These are phyloP conservation scores for Penicillium argentinense DNA, from an alignment of 495 filamentous ascomycete species.

Conservation along the genomic window DNA sequence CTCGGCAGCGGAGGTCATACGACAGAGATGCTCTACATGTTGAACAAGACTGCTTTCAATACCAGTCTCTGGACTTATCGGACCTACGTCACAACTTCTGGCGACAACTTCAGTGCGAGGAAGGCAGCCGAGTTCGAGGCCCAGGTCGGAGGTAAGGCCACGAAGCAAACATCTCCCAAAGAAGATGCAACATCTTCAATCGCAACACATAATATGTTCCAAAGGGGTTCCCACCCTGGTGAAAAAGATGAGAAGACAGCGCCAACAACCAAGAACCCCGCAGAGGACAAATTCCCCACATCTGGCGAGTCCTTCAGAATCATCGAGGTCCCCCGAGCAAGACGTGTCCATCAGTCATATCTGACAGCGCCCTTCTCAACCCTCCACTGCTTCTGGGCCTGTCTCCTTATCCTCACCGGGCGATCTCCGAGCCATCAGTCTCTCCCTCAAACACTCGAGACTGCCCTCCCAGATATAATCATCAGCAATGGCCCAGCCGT, in stretches of 20 bases:
- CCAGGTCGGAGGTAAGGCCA: constrained; percentile 16
- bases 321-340: constrained; percentile 65
- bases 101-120: constrained; percentile 71
- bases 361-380: constrained; percentile 63
- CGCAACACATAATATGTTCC: no score
- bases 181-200: no score
- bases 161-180: no score
- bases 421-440: constrained; percentile 29
- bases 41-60: constrained; percentile 50
- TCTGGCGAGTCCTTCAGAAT: constrained; percentile 37
- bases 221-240: no score
- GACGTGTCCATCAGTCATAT: constrained; percentile 75
- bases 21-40: constrained; percentile 84
- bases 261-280: not conserved
- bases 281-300: not conserved
- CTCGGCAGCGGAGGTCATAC: constrained; percentile 95
- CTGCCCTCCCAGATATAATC: constrained; percentile 65
- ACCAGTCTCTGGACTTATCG: constrained; percentile 60
- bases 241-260: constrained; percentile 1
- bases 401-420: constrained; percentile 44
- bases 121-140: constrained; percentile 67
- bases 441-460: constrained; percentile 19
- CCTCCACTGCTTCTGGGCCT: constrained; percentile 54
- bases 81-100: constrained; percentile 77
- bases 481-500: constrained; percentile 89